These are phyloP conservation scores for Sarcodon aspratus DNA, from an alignment of 768 basidiomycete species.

Conservation along the genomic window DNA sequence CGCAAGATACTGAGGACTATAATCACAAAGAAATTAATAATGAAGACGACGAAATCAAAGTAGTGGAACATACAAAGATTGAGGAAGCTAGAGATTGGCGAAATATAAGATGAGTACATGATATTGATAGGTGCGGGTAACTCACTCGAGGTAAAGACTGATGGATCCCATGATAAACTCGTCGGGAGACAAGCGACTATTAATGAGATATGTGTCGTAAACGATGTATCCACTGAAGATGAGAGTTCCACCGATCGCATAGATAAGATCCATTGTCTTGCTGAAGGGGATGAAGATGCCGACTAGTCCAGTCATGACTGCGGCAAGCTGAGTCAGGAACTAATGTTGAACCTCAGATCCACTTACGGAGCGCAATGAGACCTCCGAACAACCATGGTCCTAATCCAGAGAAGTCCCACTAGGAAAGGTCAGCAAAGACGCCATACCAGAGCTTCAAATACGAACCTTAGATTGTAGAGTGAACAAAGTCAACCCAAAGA, in stretches of 20 bases:
- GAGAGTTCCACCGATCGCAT: slow-evolving; percentile 66
- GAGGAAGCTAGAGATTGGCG: slow-evolving; percentile 46
- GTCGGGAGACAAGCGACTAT: slow-evolving; percentile 80
- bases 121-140: slow-evolving; percentile 10
- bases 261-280: slow-evolving; percentile 70
- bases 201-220: slow-evolving; percentile 87
- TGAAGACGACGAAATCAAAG: neutral
- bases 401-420: slow-evolving; percentile 94
- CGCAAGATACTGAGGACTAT: slow-evolving; percentile 86
- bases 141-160: slow-evolving; percentile 88
- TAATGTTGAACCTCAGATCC: neutral
- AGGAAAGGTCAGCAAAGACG: neutral
- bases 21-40: slow-evolving; percentile 1
- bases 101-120: slow-evolving; percentile 4
- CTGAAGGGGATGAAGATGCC: slow-evolving; percentile 82
- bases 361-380: slow-evolving; percentile 65
- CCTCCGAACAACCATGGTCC: slow-evolving; percentile 85
- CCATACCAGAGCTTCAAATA: too few species aligned
- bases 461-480: slow-evolving; percentile 85
- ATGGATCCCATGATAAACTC: slow-evolving; percentile 89
- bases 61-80: slow-evolving; percentile 62
- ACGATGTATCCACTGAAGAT: slow-evolving; percentile 87
- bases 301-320: slow-evolving; percentile 75
- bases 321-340: neutral
- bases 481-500: slow-evolving; percentile 88